phyloP scores from a whole-genome alignment of 2,329 filamentous ascomycete genomes.

The Purpureocillium takamizusanense region DNA sequence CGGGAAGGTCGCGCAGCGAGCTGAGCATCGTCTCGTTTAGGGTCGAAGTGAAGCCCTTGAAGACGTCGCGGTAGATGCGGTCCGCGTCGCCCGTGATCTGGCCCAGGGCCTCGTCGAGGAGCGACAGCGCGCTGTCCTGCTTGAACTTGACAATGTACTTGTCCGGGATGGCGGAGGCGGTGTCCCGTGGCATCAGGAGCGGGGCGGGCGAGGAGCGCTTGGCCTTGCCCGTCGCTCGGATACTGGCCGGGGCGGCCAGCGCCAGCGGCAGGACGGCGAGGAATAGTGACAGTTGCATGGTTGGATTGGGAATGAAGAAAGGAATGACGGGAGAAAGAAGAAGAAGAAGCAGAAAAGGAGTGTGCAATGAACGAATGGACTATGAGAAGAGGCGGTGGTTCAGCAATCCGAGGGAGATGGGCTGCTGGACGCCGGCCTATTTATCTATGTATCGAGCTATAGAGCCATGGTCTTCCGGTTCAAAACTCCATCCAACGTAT shows the following conservation, averaged over 20 bases:
- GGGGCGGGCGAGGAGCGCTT: neutral
- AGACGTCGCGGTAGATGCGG: conserved; percentile 12
- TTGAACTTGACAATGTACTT: conserved; percentile 21
- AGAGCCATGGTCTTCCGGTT: too few relatives aligned
- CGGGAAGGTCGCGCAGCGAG: conserved; percentile 12
- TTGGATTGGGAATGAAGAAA: too few relatives aligned
- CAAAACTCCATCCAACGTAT: too few relatives aligned
- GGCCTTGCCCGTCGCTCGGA: conserved; percentile 5
- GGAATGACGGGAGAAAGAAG: too few relatives aligned
- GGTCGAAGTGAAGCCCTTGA: conserved; percentile 14
- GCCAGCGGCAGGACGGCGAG: conserved; percentile 8
- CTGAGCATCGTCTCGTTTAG: conserved; percentile 10
- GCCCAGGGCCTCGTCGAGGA: conserved; percentile 7
- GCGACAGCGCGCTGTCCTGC: conserved; percentile 5
- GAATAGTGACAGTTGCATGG: conserved; percentile 7
- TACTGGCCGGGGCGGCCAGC: conserved; percentile 11
- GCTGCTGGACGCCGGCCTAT: too few relatives aligned
- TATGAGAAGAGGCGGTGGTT: too few relatives aligned
- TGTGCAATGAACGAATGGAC: too few relatives aligned
- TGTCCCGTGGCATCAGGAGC: too few relatives aligned
- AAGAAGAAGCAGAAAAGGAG: too few relatives aligned
- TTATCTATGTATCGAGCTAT: too few relatives aligned
- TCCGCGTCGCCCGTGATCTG: conserved; percentile 11
- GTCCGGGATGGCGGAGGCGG: conserved; percentile 10
- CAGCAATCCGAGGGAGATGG: too few relatives aligned